Conservation (phyloP, 106 monocot genomes). For the Agapanthus africanus region DNA sequence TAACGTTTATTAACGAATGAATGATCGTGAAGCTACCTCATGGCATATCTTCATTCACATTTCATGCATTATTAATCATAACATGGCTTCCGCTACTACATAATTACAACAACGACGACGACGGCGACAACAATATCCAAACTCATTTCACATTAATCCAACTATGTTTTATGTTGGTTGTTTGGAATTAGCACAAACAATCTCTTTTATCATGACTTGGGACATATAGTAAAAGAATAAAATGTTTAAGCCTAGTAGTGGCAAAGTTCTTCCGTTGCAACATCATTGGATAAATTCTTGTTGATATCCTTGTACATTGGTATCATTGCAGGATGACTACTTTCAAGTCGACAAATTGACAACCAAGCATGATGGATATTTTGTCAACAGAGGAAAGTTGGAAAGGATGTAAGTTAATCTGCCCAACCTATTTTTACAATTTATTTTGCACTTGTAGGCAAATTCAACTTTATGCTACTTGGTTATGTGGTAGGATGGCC, state of each 20-base stretch:
- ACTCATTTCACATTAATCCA: too few relatives aligned
- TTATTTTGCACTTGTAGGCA: not conserved
- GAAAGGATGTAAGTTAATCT: constrained; percentile 57
- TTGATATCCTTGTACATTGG: not conserved
- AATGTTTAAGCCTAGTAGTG: not conserved
- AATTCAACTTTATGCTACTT: not conserved
- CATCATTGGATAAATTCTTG: not conserved
- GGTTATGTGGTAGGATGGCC: not conserved
- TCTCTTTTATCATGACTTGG: too few relatives aligned
- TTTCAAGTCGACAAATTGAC: constrained; percentile 90
- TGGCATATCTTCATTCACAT: not conserved
- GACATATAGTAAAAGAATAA: not conserved
- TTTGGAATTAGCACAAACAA: too few relatives aligned
- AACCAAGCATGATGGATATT: constrained; percentile 92
- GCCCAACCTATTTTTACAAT: not conserved
- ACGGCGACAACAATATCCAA: too few relatives aligned
- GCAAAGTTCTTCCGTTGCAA: not conserved
- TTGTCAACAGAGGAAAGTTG: constrained; percentile 93
- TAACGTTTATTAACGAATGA: not conserved
- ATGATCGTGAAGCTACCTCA: not conserved
- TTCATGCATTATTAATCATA: not conserved
- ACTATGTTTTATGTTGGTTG: too few relatives aligned
- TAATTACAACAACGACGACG: too few relatives aligned
- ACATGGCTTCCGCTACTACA: not conserved
- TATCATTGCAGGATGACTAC: constrained; percentile 78